Evolutionary conservation across 2,329 filamentous ascomycete species (phyloP).

Genomic region (Ascosphaera pollenicola): DNA sequence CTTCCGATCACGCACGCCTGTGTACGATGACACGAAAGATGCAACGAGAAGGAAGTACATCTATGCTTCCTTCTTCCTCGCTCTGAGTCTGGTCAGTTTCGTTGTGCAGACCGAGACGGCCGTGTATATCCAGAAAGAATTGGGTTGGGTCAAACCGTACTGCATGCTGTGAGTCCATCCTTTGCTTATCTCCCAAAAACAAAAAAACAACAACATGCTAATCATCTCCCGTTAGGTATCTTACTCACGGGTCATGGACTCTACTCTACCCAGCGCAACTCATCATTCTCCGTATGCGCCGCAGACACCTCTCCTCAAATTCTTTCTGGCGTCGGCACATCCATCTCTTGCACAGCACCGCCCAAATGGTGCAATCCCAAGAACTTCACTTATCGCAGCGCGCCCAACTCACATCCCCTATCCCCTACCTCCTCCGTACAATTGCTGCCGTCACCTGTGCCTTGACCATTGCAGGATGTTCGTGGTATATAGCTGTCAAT

Average conservation of each 20-base stretch:
- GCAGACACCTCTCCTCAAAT: conserved; percentile 55
- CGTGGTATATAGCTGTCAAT: conserved; percentile 90
- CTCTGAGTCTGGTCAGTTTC: conserved; percentile 67
- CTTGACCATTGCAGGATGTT: conserved; percentile 72
- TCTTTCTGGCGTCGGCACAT: conserved; percentile 65
- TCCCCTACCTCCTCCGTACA: conserved; percentile 55
- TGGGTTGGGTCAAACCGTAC: conserved; percentile 96
- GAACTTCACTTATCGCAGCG: conserved; percentile 38
- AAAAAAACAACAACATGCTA: too few relatives aligned
- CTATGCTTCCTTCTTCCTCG: conserved; percentile 64
- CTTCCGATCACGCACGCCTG: conserved; percentile 33
- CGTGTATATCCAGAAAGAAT: conserved; percentile 75
- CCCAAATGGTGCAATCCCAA: conserved; percentile 68
- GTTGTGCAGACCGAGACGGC: conserved; percentile 90
- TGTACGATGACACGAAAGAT: conserved; percentile 34
- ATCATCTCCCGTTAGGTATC: too few relatives aligned
- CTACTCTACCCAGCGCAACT: conserved; percentile 77
- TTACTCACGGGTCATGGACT: conserved; percentile 88
- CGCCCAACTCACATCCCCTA: conserved; percentile 23
- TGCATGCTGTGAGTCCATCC: conserved; percentile 62
- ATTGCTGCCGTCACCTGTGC: conserved; percentile 67
- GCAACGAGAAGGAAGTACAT: conserved; percentile 66
- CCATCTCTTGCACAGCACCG: conserved; percentile 39
- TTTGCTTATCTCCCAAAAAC: too few relatives aligned
- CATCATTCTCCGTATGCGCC: conserved; percentile 55